A percentile compares a stretch with the other conserved stretches of the same genome.
Conservation (phyloP, 2,329 filamentous ascomycete genomes). For the Tolypocladium pustulatum region DNA sequence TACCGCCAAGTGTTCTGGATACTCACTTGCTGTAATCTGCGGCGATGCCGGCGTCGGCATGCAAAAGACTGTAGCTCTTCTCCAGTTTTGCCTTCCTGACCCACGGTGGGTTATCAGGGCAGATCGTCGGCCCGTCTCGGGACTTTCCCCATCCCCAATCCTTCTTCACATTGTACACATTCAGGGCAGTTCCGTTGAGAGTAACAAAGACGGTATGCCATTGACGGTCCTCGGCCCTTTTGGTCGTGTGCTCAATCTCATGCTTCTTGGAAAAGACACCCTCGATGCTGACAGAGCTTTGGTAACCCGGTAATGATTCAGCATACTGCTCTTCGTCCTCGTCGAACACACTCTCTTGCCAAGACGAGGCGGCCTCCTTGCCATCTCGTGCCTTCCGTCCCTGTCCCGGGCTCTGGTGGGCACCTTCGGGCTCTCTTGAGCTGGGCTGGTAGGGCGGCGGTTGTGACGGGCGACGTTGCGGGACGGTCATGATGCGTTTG, state of each 20-base stretch:
- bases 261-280: conserved; percentile 52
- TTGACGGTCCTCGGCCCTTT: conserved; percentile 49
- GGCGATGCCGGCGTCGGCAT: conserved; percentile 66
- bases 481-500: conserved; percentile 37
- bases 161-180: conserved; percentile 53
- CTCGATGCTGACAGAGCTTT: conserved; percentile 43
- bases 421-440: conserved; percentile 2
- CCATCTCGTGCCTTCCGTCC: conserved; percentile 4
- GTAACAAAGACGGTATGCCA: conserved; percentile 55
- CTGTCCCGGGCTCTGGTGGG: neutral
- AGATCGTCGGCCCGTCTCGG: conserved; percentile 36
- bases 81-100: conserved; percentile 45
- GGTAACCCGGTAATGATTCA: conserved; percentile 39
- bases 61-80: conserved; percentile 60
- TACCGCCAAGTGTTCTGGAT: neutral
- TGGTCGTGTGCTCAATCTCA: conserved; percentile 55
- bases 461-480: conserved; percentile 31
- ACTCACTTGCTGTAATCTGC: conserved; percentile 60
- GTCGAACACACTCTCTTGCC: conserved; percentile 1
- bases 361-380: conserved; percentile 6
- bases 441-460: conserved; percentile 34
- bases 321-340: conserved; percentile 29
- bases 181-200: conserved; percentile 58
- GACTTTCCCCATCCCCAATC: conserved; percentile 39
- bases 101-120: conserved; percentile 39